Conservation (phyloP, 2,329 filamentous ascomycete genomes). For the Fusarium sp. region DNA sequence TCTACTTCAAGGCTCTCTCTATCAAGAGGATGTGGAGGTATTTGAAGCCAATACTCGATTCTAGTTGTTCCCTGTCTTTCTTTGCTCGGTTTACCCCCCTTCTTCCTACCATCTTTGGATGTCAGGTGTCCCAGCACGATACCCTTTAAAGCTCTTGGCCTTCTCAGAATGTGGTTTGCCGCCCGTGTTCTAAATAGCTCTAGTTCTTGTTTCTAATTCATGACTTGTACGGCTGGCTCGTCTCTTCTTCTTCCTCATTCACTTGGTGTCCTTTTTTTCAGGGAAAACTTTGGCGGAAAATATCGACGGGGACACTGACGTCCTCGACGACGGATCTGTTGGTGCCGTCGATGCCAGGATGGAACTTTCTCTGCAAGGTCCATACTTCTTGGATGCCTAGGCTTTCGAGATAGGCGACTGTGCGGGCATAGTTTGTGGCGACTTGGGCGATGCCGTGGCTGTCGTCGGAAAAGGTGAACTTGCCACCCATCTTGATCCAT, state of each 20-base stretch:
- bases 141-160: conserved; percentile 29
- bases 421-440: conserved; percentile 79
- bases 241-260: background rate
- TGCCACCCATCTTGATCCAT: conserved; percentile 75
- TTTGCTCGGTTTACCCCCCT: conserved; percentile 5
- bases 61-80: conserved; percentile 20
- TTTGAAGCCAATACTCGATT: conserved; percentile 18
- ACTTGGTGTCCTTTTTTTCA: background rate
- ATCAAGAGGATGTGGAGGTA: conserved; percentile 7
- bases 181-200: conserved; percentile 25
- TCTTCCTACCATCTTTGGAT: conserved; percentile 25
- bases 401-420: conserved; percentile 72
- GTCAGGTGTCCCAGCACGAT: conserved; percentile 35
- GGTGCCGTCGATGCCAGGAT: conserved; percentile 43
- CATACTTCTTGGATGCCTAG: conserved; percentile 71
- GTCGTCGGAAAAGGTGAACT: conserved; percentile 92
- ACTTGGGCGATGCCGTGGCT: conserved; percentile 90
- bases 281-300: conserved; percentile 49
- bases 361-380: conserved; percentile 56
- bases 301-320: conserved; percentile 53
- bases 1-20: conserved; percentile 2
- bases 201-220: conserved; percentile 31
- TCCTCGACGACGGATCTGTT: conserved; percentile 52
- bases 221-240: conserved; percentile 21
- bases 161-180: conserved; percentile 2